Evolutionary conservation across 257 asterid genomes (phyloP).

Genomic region (Primulina eburnea): DNA sequence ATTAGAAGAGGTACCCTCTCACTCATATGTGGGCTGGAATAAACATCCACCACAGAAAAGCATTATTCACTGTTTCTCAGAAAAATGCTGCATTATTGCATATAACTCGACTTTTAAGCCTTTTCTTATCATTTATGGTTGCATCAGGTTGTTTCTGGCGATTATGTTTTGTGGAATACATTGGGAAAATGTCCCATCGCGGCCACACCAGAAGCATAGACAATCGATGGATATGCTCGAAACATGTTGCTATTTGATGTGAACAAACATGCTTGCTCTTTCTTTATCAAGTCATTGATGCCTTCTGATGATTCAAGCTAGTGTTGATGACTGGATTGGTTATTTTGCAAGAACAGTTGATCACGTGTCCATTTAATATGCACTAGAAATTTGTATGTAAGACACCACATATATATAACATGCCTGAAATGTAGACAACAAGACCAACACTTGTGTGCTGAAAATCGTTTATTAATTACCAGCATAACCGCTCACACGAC

Average conservation of each 20-base stretch:
- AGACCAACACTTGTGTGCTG: no score
- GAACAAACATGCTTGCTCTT: constrained; percentile 11
- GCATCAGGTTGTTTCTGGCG: constrained; percentile 79
- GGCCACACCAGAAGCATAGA: constrained; percentile 58
- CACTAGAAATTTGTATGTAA: no score
- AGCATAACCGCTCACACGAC: no score
- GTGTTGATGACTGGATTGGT: constrained; percentile 1
- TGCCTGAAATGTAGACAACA: no score
- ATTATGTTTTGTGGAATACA: constrained; percentile 89
- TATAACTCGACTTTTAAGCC: constrained; percentile 6
- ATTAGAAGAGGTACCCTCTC: not conserved
- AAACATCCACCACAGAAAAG: not conserved
- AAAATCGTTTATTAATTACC: no score
- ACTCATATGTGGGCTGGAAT: not conserved
- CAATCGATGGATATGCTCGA: constrained; percentile 10
- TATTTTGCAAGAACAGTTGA: not conserved
- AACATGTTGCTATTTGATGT: not conserved
- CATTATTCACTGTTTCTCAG: not conserved
- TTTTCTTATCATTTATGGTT: constrained; percentile 23
- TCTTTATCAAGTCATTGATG: constrained; percentile 15
- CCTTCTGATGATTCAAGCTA: not conserved
- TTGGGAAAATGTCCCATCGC: constrained; percentile 86
- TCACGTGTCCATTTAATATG: not conserved
- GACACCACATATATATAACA: no score
- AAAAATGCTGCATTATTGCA: constrained; percentile 2